Percentiles rank a stretch among this genome's conserved stretches.
These are phyloP conservation scores for Moesziomyces globuligerus DNA, from an alignment of 1,284 basidiomycete species.

Conservation along the genomic window DNA sequence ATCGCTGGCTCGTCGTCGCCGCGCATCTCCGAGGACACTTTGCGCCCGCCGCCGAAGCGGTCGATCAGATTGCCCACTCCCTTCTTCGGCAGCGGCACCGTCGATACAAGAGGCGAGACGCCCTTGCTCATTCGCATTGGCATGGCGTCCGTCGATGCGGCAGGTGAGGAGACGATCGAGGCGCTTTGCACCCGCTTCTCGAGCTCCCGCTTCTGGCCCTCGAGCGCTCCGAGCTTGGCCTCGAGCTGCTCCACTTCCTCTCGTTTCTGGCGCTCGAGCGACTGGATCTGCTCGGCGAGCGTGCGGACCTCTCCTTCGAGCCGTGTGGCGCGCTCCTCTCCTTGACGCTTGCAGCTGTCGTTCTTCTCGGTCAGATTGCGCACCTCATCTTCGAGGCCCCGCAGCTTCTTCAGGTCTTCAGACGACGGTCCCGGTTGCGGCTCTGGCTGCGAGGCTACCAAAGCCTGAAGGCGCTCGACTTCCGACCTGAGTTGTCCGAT, in stretches of 20 bases:
- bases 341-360: constrained; percentile 5
- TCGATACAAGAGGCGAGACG: constrained; percentile 10
- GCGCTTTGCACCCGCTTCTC: constrained; percentile 21
- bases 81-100: constrained; percentile 22
- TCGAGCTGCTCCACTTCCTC: constrained; percentile 22
- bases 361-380: constrained; percentile 11
- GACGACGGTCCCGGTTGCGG: constrained; percentile 1
- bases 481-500: constrained; percentile 21
- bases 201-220: constrained; percentile 17
- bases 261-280: constrained; percentile 8
- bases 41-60: constrained; percentile 38
- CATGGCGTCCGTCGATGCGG: constrained; percentile 11
- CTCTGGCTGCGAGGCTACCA: constrained; percentile 5
- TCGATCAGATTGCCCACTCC: constrained; percentile 41
- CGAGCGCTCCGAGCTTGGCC: constrained; percentile 15
- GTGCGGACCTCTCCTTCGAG: constrained; percentile 14
- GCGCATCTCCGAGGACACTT: constrained; percentile 16
- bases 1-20: constrained; percentile 20
- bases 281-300: constrained; percentile 12
- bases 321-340: constrained; percentile 1
- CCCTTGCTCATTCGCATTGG: constrained; percentile 12
- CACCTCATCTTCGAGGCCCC: constrained; percentile 20
- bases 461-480: constrained; percentile 15
- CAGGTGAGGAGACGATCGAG: constrained; percentile 14
- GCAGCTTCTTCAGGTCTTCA: constrained; percentile 8